Evolutionary conservation across 1,139 yeast genomes (phyloP).

Genomic region (Taphrina communis): DNA sequence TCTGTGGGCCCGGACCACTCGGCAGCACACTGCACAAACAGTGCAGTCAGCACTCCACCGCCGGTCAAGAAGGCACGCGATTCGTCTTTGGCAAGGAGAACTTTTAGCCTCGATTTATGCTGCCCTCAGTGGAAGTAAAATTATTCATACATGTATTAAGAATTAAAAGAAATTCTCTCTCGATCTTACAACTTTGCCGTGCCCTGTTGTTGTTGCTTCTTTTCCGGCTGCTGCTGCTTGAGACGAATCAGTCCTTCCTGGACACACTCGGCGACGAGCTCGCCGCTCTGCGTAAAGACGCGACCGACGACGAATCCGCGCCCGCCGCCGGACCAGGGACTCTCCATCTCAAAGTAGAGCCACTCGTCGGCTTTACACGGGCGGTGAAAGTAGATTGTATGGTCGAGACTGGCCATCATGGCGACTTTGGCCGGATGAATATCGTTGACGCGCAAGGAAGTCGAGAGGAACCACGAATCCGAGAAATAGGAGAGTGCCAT

Average conservation of each 20-base stretch:
- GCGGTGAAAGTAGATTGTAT: slow-evolving; percentile 63
- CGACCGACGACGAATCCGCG: slow-evolving; percentile 67
- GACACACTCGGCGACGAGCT: slow-evolving; percentile 65
- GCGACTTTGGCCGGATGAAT: slow-evolving; percentile 55
- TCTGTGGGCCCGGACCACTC: slow-evolving; percentile 38
- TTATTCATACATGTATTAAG: too few relatives aligned
- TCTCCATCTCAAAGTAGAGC: slow-evolving; percentile 57
- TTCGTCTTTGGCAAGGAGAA: slow-evolving; percentile 42
- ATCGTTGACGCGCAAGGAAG: slow-evolving; percentile 57
- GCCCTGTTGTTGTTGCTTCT: not conserved
- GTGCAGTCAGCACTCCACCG: slow-evolving; percentile 25
- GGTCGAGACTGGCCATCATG: slow-evolving; percentile 62
- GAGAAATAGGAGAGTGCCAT: slow-evolving; percentile 68
- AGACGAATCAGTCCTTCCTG: slow-evolving; percentile 61
- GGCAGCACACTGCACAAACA: slow-evolving; percentile 34
- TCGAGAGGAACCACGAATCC: slow-evolving; percentile 64
- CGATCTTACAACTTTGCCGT: slow-evolving; percentile 1
- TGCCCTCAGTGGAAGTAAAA: too few relatives aligned
- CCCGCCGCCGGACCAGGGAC: slow-evolving; percentile 61
- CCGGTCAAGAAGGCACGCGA: slow-evolving; percentile 38
- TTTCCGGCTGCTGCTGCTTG: slow-evolving; percentile 1
- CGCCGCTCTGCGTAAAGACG: slow-evolving; percentile 60
- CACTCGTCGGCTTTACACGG: slow-evolving; percentile 62
- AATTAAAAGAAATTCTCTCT: too few relatives aligned
- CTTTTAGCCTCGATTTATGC: not conserved